Evolutionary conservation across 2,329 filamentous ascomycete species (phyloP), one percentile per base, ranked within the genome.

Genomic region (Xylaria sp.): DNA sequence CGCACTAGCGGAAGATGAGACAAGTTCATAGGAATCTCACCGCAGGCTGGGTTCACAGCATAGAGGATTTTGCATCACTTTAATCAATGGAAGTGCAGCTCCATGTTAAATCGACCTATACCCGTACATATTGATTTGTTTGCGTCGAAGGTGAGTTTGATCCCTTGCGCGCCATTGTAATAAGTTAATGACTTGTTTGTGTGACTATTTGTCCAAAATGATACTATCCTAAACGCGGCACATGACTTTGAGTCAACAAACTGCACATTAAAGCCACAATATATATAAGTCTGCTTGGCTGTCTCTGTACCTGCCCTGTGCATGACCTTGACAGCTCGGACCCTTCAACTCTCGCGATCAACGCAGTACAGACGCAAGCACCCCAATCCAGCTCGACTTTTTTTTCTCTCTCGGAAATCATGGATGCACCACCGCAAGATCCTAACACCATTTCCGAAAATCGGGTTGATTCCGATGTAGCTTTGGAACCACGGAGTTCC

Each of bases 231-330:
- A 49, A 63, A 51, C 61, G 50, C 42, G 45, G 42, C 59, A 39
- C 50, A 60, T 63, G 59, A 47, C 54, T 55, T 55, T 65, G 57
- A 68, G 25, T 68, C 66, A 53, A 60, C 51, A 27, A 44, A 36
- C 66, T 60, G 63, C 66, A 66, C 36, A 15, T 45, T 33, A 59
- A 62, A 62, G 66, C 66, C 62, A 66, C 66, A 59, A 36, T 25
- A 50, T 55, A 49, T 22, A 49, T 54, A 38, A 27, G 49, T 61
- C 42, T 49, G 36, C 49, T 54, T 31, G 31, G 22, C 45, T 42
- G 25, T 50, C 47, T 25, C 36, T 25, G 33, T 57, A 15, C 39
- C 25, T 29, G 44, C 17, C 6, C 31, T 6, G 20, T 42, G 51
- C 63, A 65, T 65, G 5, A 22, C 45, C 17, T 39, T 38, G 20